A percentile compares a stretch with the other conserved stretches of the same genome.
Conservation (phyloP, 495 filamentous ascomycete species). For the Echria macrotheca region DNA sequence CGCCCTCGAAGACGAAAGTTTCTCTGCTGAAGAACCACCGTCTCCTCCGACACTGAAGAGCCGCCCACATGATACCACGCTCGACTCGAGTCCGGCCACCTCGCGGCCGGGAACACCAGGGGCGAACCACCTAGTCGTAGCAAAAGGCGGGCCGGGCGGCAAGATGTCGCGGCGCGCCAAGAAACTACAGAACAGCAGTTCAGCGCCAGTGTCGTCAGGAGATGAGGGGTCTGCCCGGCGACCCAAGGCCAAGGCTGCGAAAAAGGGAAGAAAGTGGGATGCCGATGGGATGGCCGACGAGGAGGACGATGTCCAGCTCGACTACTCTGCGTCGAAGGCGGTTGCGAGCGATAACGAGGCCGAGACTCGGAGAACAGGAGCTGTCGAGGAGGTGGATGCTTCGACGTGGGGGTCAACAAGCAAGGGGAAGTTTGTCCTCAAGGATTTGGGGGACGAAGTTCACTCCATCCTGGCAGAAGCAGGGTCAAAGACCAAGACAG, state of each 20-base stretch:
- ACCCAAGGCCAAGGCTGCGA: slow-evolving; percentile 57
- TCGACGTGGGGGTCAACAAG: slow-evolving; percentile 80
- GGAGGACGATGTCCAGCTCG: slow-evolving; percentile 71
- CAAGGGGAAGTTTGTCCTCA: slow-evolving; percentile 89
- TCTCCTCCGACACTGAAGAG: slow-evolving; percentile 35
- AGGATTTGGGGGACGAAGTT: slow-evolving; percentile 90
- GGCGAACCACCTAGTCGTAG: slow-evolving; percentile 60
- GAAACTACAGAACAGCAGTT: slow-evolving; percentile 60
- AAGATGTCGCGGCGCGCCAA: slow-evolving; percentile 76
- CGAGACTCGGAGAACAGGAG: slow-evolving; percentile 39
- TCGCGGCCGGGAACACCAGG: slow-evolving; percentile 77
- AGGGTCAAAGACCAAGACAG: slow-evolving; percentile 52
- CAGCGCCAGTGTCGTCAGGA: slow-evolving; percentile 71
- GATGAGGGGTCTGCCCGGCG: slow-evolving; percentile 63
- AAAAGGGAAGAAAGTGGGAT: slow-evolving; percentile 88
- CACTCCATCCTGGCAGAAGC: slow-evolving; percentile 76
- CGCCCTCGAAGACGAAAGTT: slow-evolving; percentile 38
- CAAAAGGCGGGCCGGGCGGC: slow-evolving; percentile 62
- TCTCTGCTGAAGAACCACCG: slow-evolving; percentile 41
- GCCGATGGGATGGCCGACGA: slow-evolving; percentile 84
- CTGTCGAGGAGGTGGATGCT: slow-evolving; percentile 67
- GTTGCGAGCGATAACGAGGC: slow-evolving; percentile 49
- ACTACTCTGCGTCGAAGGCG: slow-evolving; percentile 66
- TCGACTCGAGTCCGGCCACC: slow-evolving; percentile 62
- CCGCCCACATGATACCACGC: slow-evolving; percentile 21